Base-by-base conservation (phyloP, 2,329 filamentous ascomycete species). In the Rhexocercosporidium sp. region DNA sequence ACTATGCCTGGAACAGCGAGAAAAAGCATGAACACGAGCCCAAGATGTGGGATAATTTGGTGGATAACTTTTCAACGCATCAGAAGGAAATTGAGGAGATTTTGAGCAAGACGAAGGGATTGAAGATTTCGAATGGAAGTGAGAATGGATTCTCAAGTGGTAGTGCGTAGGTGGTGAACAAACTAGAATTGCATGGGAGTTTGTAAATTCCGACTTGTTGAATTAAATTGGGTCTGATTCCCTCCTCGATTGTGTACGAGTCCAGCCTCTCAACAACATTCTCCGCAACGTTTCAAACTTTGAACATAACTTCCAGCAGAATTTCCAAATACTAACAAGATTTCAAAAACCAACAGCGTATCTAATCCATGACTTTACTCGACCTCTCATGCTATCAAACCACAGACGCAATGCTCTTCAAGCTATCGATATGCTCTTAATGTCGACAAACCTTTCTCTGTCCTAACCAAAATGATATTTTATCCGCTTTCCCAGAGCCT, bases 1-100 rank as follows among this genome's bases (percentile, higher is more conserved):
- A 88, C 51, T 88, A 83, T 81, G 86, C 85, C 1, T 79, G 76
- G 75, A 78, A 77, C 18, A 78, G 75, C 64, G 68, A 77, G n/a
- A 76, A 79, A 71, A 77, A 74, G 59, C 78, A 79, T 65, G 81
- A 82, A 68, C 82, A 83, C 65, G 81, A 83, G 62, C 81, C 81
- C 0, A 82, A 80, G 71, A 83, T 86, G 84, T 86, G 84, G 84
- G 84, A 86, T 74, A 77, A 80, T 62, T 75, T 86, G 9, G 82
- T 86, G 1, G 84, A 85, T 71, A 84, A 85, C 70, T 86, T 86
- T 67, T 81, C 79, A 0, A 77, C 73, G 56, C 80, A 85, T 69
- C 76, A 78, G 22, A 78, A 83, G 29, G 82, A 84, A 70, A 77
- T 85, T 12, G 79, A 84, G 62, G 80, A 78, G 70, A 79, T 84